phyloP scores from a whole-genome alignment of 768 basidiomycete genomes.

The Lactarius psammicola region DNA sequence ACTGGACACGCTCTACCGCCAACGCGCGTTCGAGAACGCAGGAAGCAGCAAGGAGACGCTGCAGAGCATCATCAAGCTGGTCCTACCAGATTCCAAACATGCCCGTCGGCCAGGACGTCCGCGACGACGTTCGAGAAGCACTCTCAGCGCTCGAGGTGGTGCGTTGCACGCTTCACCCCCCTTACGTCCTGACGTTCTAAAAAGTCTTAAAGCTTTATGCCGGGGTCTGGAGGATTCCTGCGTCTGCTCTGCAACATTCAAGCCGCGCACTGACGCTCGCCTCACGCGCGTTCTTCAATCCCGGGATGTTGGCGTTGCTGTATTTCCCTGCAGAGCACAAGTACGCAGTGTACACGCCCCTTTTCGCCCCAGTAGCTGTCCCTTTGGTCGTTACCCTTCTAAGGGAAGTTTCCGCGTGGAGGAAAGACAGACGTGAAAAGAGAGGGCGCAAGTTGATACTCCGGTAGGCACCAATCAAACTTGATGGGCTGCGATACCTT shows the following conservation, averaged over 20 bases:
- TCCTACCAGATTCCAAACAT: slow-evolving; percentile 86
- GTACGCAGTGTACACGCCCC: slow-evolving; percentile 92
- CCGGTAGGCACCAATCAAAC: not conserved
- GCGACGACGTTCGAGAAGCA: slow-evolving; percentile 65
- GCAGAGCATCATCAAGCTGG: slow-evolving; percentile 77
- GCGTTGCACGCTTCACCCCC: slow-evolving; percentile 27
- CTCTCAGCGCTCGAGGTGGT: slow-evolving; percentile 76
- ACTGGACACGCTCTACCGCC: slow-evolving; percentile 71
- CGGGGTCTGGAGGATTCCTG: slow-evolving; percentile 41
- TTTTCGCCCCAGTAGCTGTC: slow-evolving; percentile 88
- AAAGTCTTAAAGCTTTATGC: slow-evolving; percentile 40
- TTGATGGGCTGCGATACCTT: not conserved
- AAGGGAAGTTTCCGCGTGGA: slow-evolving; percentile 71
- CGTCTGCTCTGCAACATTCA: slow-evolving; percentile 55
- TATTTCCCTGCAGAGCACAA: slow-evolving; percentile 99
- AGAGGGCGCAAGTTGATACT: slow-evolving; percentile 12
- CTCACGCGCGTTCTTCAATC: slow-evolving; percentile 92
- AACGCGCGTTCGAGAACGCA: slow-evolving; percentile 67
- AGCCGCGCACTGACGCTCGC: slow-evolving; percentile 61
- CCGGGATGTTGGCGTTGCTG: slow-evolving; percentile 90
- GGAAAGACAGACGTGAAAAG: slow-evolving; percentile 33
- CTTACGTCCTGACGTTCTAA: not conserved
- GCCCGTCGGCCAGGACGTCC: slow-evolving; percentile 82
- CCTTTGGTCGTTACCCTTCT: slow-evolving; percentile 75
- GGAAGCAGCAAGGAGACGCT: slow-evolving; percentile 71